Evolutionary conservation across 768 basidiomycete genomes (phyloP).

Genomic region (Russula compacta): DNA sequence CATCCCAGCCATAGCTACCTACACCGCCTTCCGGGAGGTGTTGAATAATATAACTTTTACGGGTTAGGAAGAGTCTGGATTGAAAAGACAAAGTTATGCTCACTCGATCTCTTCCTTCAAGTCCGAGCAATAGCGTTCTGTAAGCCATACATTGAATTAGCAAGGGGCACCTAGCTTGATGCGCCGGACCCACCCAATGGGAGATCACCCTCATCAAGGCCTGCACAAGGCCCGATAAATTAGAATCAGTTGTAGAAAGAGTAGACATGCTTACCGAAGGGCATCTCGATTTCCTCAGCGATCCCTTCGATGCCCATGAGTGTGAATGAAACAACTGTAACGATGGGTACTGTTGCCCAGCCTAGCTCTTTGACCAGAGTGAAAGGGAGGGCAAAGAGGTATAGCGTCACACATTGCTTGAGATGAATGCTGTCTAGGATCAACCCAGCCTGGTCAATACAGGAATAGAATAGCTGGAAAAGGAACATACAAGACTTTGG

Average conservation of each 20-base stretch:
- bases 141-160: not conserved
- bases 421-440: constrained; percentile 75
- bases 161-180: not conserved
- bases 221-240: not conserved
- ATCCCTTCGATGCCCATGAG: constrained; percentile 96
- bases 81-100: constrained; percentile 26
- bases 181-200: constrained; percentile 49
- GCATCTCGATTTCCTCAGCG: constrained; percentile 91
- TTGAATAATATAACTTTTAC: constrained; percentile 53
- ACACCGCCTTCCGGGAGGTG: constrained; percentile 66
- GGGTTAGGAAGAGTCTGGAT: constrained; percentile 5
- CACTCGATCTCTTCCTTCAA: constrained; percentile 79
- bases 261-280: constrained; percentile 54
- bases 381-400: constrained; percentile 85
- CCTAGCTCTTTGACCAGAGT: constrained; percentile 75
- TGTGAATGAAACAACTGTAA: constrained; percentile 82
- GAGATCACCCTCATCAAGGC: constrained; percentile 50
- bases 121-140: constrained; percentile 80
- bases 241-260: not conserved
- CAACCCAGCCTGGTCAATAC: constrained; percentile 5
- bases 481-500: constrained; percentile 55
- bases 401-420: constrained; percentile 91
- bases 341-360: constrained; percentile 78
- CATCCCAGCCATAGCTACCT: constrained; percentile 64
- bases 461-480: not conserved